These are phyloP conservation scores for Phaeosphaeria sp. DNA, from an alignment of 2,329 filamentous ascomycete species.

Conservation along the genomic window DNA sequence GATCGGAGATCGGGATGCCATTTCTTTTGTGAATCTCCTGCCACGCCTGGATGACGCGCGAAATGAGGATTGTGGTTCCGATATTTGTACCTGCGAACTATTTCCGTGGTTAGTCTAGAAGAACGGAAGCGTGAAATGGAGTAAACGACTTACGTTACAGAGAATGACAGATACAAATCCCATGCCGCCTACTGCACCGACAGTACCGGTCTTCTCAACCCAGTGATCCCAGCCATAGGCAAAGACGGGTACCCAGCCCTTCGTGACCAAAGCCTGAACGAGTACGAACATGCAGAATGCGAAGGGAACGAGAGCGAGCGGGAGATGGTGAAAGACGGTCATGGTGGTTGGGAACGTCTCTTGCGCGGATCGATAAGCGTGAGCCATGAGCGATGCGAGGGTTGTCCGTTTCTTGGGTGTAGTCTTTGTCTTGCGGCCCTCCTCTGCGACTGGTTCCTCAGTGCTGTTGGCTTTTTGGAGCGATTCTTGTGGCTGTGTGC, in stretches of 20 bases:
- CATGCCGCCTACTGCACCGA: slow-evolving; percentile 75
- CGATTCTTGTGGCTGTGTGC: slow-evolving; percentile 8
- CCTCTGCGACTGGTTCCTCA: slow-evolving; percentile 4
- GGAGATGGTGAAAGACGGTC: slow-evolving; percentile 70
- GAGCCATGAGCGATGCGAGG: slow-evolving; percentile 58
- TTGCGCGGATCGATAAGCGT: slow-evolving; percentile 65
- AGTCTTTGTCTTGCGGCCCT: slow-evolving; percentile 7
- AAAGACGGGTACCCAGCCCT: slow-evolving; percentile 77
- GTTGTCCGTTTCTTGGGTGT: slow-evolving; percentile 49
- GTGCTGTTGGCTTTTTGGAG: not conserved
- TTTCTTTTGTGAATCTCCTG: slow-evolving; percentile 62
- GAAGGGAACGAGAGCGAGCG: slow-evolving; percentile 73
- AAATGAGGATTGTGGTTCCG: slow-evolving; percentile 76
- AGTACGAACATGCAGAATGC: slow-evolving; percentile 78
- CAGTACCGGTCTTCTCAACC: slow-evolving; percentile 71
- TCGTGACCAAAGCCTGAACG: slow-evolving; percentile 74
- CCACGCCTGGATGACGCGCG: slow-evolving; percentile 74
- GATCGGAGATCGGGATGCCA: slow-evolving; percentile 62
- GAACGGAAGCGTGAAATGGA: not conserved
- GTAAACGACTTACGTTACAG: slow-evolving; percentile 67
- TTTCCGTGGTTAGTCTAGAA: not conserved
- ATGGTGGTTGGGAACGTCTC: slow-evolving; percentile 75
- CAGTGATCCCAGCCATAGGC: slow-evolving; percentile 77
- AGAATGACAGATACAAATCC: slow-evolving; percentile 73
- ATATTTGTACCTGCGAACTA: slow-evolving; percentile 81